Conservation (phyloP, 192 early-diverging fungal species). For the Bifiguratus adelaidae region DNA sequence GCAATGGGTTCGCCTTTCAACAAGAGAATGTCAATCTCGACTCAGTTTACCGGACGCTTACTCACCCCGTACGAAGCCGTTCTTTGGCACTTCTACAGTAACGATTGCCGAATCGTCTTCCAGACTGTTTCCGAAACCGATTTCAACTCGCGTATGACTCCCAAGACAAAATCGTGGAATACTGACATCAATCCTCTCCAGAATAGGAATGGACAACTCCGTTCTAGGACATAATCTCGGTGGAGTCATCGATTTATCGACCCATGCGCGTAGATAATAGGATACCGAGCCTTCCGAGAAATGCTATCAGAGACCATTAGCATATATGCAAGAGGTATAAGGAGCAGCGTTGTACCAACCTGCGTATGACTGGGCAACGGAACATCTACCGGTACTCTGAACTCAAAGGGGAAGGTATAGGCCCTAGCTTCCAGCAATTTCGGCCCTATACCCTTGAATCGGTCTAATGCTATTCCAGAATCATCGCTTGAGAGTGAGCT, state of each 20-base stretch:
- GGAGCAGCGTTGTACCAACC: too few species aligned
- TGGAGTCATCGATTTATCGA: conserved; percentile 4
- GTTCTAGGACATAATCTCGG: conserved; percentile 11
- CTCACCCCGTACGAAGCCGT: not conserved
- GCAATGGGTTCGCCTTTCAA: too few species aligned
- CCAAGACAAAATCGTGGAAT: not conserved
- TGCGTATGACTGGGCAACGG: conserved; percentile 21
- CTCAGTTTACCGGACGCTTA: not conserved
- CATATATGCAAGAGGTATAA: too few species aligned
- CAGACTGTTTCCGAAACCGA: too few species aligned
- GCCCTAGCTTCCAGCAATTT: conserved; percentile 11
- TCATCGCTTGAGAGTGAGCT: too few species aligned
- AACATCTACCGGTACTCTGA: conserved; percentile 14
- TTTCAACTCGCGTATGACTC: too few species aligned
- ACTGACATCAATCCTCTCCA: conserved; percentile 20
- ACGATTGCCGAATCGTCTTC: too few species aligned
- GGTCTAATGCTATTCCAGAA: too few species aligned
- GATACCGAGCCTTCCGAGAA: too few species aligned
- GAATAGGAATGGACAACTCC: conserved; percentile 11
- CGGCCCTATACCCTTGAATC: not conserved
- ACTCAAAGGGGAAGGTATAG: conserved; percentile 20
- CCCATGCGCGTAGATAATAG: too few species aligned
- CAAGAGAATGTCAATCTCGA: too few species aligned
- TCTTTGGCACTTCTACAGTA: not conserved
- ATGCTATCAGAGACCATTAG: too few species aligned